phyloP scores from a whole-genome alignment of 1,139 yeast species.

The Blastobotrys ciferrii region DNA sequence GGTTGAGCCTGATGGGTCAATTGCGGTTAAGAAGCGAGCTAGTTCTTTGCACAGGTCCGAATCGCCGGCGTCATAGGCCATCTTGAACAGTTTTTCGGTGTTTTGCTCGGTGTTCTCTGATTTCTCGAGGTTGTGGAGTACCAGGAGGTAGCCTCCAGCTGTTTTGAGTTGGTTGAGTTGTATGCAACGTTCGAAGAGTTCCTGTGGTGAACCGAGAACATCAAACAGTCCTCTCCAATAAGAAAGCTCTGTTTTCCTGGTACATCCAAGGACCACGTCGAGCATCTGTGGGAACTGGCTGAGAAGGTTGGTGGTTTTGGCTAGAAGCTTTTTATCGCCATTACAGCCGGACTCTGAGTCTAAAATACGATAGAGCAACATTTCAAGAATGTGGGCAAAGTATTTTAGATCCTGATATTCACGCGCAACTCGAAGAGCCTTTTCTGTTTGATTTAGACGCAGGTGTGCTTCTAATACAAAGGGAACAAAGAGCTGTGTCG shows the following conservation, averaged over 20 bases:
- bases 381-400: conserved; percentile 49
- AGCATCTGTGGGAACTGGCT: conserved; percentile 40
- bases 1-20: conserved; percentile 32
- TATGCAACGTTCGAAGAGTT: conserved; percentile 40
- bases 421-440: conserved; percentile 37
- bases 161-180: conserved; percentile 38
- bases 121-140: conserved; percentile 32
- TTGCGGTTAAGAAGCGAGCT: conserved; percentile 40
- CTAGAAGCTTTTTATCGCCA: conserved; percentile 18
- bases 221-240: conserved; percentile 58
- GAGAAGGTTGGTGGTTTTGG: conserved; percentile 31
- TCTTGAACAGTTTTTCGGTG: conserved; percentile 33
- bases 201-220: conserved; percentile 40
- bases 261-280: conserved; percentile 53
- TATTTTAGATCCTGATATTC: conserved; percentile 45
- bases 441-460: conserved; percentile 24
- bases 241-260: conserved; percentile 64
- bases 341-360: conserved; percentile 31
- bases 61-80: conserved; percentile 36
- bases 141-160: conserved; percentile 43
- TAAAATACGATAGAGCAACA: conserved; percentile 42
- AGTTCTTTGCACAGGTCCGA: conserved; percentile 43
- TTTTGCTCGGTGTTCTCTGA: conserved; percentile 28
- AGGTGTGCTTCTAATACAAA: conserved; percentile 37
- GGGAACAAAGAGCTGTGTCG: conserved; percentile 40